Conservation (phyloP, 495 filamentous ascomycete genomes). For the Melanomma pulvis-pyrius region DNA sequence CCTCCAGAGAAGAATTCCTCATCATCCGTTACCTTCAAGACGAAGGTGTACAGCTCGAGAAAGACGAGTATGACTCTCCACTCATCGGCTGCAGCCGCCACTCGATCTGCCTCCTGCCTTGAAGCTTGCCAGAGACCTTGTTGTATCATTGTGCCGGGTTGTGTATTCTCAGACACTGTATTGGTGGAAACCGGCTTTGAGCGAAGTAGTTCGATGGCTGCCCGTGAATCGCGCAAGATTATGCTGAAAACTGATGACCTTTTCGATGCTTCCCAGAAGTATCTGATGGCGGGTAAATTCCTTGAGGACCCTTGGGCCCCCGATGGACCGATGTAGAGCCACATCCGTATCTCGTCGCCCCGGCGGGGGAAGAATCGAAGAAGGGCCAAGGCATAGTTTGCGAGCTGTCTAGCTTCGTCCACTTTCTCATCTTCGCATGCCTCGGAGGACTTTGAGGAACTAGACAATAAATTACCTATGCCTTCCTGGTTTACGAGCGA, state of each 20-base stretch:
- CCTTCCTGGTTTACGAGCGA: conserved; percentile 68
- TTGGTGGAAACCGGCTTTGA: conserved; percentile 41
- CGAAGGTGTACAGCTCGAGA: conserved; percentile 89
- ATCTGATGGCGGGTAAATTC: conserved; percentile 70
- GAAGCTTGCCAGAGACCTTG: conserved; percentile 27
- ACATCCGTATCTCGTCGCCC: conserved; percentile 92
- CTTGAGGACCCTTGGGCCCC: conserved; percentile 44
- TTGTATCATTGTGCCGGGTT: background rate
- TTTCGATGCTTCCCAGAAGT: conserved; percentile 80
- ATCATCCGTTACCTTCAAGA: conserved; percentile 90
- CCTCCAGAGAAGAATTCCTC: conserved; percentile 70
- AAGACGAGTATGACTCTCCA: conserved; percentile 92
- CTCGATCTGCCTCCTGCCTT: conserved; percentile 14
- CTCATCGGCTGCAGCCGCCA: conserved; percentile 59
- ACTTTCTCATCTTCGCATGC: conserved; percentile 22
- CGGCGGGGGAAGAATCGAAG: conserved; percentile 81
- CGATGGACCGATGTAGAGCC: conserved; percentile 79
- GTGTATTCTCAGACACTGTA: conserved; percentile 13
- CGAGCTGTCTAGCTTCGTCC: conserved; percentile 69
- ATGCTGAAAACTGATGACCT: conserved; percentile 66
- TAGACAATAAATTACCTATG: conserved; percentile 61
- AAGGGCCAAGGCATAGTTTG: conserved; percentile 84
- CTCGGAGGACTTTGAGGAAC: conserved; percentile 31
- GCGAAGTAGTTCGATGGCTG: conserved; percentile 62
- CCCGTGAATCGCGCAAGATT: conserved; percentile 62